Evolutionary conservation across 1,284 basidiomycete genomes (phyloP).

Genomic region (Heterobasidion annosum): DNA sequence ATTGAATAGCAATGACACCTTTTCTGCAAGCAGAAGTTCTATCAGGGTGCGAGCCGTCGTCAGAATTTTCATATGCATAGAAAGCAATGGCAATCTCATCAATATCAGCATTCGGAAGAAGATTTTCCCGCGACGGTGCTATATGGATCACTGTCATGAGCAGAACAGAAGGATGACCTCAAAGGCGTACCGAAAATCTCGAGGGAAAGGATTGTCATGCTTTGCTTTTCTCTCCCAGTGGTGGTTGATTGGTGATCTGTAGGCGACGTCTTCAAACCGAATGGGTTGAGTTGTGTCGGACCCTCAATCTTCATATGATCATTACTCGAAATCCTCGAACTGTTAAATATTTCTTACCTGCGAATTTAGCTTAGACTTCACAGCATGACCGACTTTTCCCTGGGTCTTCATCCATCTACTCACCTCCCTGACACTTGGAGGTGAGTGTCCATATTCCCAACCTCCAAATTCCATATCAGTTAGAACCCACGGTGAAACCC

Average conservation of each 20-base stretch:
- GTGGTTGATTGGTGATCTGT: slow-evolving; percentile 27
- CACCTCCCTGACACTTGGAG: slow-evolving; percentile 48
- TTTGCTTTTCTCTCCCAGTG: slow-evolving; percentile 52
- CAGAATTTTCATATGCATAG: slow-evolving; percentile 57
- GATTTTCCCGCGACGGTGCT: slow-evolving; percentile 58
- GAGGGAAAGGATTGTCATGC: slow-evolving; percentile 76
- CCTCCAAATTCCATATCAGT: slow-evolving; percentile 30
- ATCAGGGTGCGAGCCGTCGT: slow-evolving; percentile 17
- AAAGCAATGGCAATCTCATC: slow-evolving; percentile 72
- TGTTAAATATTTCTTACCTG: slow-evolving; percentile 31
- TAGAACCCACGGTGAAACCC: slow-evolving; percentile 8
- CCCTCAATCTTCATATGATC: slow-evolving; percentile 52
- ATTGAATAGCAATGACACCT: slow-evolving; percentile 56
- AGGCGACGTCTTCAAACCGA: slow-evolving; percentile 57
- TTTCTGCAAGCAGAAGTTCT: slow-evolving; percentile 29
- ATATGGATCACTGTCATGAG: neutral
- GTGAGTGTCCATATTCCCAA: slow-evolving; percentile 72
- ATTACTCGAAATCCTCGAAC: neutral
- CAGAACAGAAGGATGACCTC: neutral
- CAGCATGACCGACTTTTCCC: neutral
- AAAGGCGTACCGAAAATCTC: slow-evolving; percentile 68
- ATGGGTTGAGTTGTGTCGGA: slow-evolving; percentile 67
- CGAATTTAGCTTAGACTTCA: slow-evolving; percentile 29
- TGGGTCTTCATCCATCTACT: slow-evolving; percentile 39
- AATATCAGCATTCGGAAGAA: slow-evolving; percentile 62